A percentile compares a stretch with the other conserved stretches of the same genome.
These are phyloP conservation scores for Osmanthus fragrans DNA, from an alignment of 257 asterid genomes.

Conservation along the genomic window DNA sequence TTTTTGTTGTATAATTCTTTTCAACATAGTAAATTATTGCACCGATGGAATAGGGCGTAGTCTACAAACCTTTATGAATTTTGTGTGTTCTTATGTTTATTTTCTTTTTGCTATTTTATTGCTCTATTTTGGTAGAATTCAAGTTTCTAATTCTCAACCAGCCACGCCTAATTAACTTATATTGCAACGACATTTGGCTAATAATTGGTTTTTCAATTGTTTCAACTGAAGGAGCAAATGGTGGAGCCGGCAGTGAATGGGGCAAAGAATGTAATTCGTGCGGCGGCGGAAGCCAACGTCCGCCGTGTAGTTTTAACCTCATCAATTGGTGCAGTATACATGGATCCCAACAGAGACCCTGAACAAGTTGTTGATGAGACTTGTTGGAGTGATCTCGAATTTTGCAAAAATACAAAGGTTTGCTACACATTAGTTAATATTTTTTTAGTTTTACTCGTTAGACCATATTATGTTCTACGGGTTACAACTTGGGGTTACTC, in stretches of 20 bases:
- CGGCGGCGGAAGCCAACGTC: slow-evolving; percentile 79
- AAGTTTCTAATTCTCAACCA: too few relatives aligned
- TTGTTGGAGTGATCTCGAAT: slow-evolving; percentile 98
- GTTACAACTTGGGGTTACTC: too few relatives aligned
- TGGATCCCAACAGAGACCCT: slow-evolving; percentile 77
- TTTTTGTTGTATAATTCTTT: too few relatives aligned
- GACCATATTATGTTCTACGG: neutral
- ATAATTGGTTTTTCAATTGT: neutral
- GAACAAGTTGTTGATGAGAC: slow-evolving; percentile 74
- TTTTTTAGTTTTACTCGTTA: too few relatives aligned
- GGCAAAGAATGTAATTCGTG: slow-evolving; percentile 67
- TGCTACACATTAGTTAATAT: too few relatives aligned
- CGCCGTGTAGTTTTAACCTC: slow-evolving; percentile 85
- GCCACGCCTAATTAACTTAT: neutral
- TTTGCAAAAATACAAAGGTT: slow-evolving; percentile 89
- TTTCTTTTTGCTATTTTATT: too few relatives aligned
- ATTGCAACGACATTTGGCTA: neutral
- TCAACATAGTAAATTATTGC: too few relatives aligned
- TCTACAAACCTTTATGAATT: too few relatives aligned
- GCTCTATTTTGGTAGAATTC: too few relatives aligned
- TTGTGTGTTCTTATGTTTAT: too few relatives aligned
- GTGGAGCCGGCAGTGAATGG: slow-evolving; percentile 95
- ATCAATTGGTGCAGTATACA: slow-evolving; percentile 81
- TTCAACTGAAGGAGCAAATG: slow-evolving; percentile 78
- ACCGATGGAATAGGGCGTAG: too few relatives aligned